A percentile compares a stretch with the other conserved stretches of the same genome.
These are phyloP conservation scores for Penicillium arizonense DNA, from an alignment of 495 filamentous ascomycete genomes.

Conservation along the genomic window DNA sequence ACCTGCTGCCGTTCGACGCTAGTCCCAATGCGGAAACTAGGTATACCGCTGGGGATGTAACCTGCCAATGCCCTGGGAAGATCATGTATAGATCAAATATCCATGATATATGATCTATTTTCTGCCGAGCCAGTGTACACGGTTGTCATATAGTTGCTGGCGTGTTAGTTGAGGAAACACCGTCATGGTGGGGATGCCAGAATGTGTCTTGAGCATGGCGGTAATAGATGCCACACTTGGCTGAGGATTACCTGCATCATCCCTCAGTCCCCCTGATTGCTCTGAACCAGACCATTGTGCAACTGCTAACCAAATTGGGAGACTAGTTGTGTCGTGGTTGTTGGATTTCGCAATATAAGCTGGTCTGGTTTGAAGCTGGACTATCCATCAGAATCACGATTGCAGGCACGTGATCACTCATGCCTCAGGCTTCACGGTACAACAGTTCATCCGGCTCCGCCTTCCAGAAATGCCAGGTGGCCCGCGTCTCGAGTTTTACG, in stretches of 20 bases:
- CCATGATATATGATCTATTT: not conserved
- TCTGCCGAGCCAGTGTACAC: not conserved
- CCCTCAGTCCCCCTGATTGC: not conserved
- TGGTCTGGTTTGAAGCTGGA: constrained; percentile 9
- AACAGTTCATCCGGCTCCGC: constrained; percentile 12
- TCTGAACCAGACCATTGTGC: not conserved
- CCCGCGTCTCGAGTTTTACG: constrained; percentile 21
- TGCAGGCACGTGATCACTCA: too few species aligned
- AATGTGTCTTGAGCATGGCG: not conserved
- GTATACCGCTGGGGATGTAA: not conserved
- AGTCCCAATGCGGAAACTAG: constrained; percentile 36
- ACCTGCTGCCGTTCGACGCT: constrained; percentile 37
- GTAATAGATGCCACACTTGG: not conserved
- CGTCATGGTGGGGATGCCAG: not conserved
- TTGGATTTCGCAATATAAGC: constrained; percentile 3
- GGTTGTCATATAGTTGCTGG: not conserved
- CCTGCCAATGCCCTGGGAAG: too few species aligned
- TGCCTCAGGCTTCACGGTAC: not conserved
- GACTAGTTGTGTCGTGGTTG: constrained; percentile 1
- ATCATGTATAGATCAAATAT: not conserved
- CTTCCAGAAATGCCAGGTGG: constrained; percentile 24
- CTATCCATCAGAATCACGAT: not conserved
- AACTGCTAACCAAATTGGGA: not conserved
- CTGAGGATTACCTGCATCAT: not conserved
- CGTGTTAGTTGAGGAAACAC: not conserved